Evolutionary conservation across 768 basidiomycete genomes (phyloP), one percentile per base, ranked within the genome.

Genomic region (Boletellus sp.): DNA sequence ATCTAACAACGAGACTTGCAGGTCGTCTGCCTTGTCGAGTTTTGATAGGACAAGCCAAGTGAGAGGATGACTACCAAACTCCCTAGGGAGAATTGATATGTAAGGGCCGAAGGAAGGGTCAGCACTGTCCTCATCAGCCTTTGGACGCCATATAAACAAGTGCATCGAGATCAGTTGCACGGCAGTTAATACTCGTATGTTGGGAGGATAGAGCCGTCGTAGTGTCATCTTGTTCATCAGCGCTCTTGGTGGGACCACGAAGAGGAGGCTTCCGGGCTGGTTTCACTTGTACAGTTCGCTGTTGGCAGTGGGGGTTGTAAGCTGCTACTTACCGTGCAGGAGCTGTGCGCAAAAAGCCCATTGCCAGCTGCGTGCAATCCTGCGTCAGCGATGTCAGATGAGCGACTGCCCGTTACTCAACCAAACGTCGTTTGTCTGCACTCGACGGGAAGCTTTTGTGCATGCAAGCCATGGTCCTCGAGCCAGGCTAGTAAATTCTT

Each of bases 21-120:
- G 45, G 39, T 33, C 46, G 11, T 43, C 51, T 33, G 48, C 48
- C 43, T 41, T 46, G 35, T 45, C 24, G 38, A 52, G 48, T 51
- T 59, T 60, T 47, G 66, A 60, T 13, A 57, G 52, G 41, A 78
- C 73, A 5, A 78, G 50, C 90, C 90, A 93, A 17, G 84, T 78
- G n/a, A 96, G 72, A 6, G 94, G 95, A 70, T 96, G 93, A 22
- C 73, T 72, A 36, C 75, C 75, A 65, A 98, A 94, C 24, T 82
- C 68, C 47, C 64, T 64, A 3, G 95, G 95, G 23, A 97, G 70
- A 1, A 83, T 76, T 0, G 85, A 83, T 40, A 96, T 83, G 63
- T 92, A 96, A 2, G 90, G 85, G 23, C 85, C 80, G 65, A 84
- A 85, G 13, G 64, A 65, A 56, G 77, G 71, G 58, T 89, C 86